Base-by-base conservation (phyloP, 2,329 filamentous ascomycete genomes). In the Ceratocystis eucalypticola region DNA sequence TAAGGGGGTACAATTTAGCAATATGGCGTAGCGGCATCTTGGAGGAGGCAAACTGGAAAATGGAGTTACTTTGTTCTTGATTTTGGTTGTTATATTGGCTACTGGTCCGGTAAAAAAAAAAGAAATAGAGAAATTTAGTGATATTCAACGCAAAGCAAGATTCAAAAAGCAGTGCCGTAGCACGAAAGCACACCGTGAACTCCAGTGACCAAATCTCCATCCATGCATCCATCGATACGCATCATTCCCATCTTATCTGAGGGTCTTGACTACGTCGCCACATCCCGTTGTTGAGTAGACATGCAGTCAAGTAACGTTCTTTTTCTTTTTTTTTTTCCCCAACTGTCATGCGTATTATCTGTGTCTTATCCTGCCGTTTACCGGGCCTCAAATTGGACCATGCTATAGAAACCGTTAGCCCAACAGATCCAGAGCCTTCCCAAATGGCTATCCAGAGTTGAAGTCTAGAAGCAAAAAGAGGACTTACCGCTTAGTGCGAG, bases 341-440 rank as follows among this genome's bases (percentile, higher is more conserved):
- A 17, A 15, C 48, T 15, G n/a, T 5, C 48, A 28, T n/a, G 17
- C 20, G 8, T 8, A 12, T 10, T 8, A 45, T 28, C 64, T 8
- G 10, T 41, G 37, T 41, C 10, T 41, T 15, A 41, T 41, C 12
- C 37, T 41, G 46, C 67, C 69, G 17, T 61, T 69, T 69, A 97
- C 77, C 93, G 85, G 64, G 94, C 94, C 80, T 99, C 92, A 73
- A 99, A 97, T 78, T 99, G 94, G 64, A 97, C 92, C 92, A 97
- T 96, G 74, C 93, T 96, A 67, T 20, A 65, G 25, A 25, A 66
- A 74, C 66, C 74, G 61, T 61, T 61, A 65, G 45, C 3, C 61
- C 20, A 12, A 12, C 10, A 15, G 37, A 41, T 41, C 37, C 37
- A 41, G 37, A 41, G 10, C 10, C 10, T 41, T 41, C 10, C 37